Percentiles rank a stretch among this genome's conserved stretches.
These are phyloP conservation scores for Heliocybe sulcata DNA, from an alignment of 1,284 basidiomycete species.

Conservation along the genomic window DNA sequence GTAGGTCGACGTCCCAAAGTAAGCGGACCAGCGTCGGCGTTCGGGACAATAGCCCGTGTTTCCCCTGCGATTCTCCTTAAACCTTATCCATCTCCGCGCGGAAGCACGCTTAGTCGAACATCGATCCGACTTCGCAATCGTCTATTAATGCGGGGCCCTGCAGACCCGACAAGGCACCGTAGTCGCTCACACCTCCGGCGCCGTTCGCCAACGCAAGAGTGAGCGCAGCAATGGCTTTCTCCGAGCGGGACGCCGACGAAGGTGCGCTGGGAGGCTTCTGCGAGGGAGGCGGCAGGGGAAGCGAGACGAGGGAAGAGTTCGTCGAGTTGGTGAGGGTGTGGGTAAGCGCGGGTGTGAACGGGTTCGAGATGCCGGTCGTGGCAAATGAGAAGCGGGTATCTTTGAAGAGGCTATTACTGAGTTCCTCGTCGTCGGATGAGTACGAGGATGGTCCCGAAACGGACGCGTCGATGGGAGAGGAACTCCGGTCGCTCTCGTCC, in stretches of 20 bases:
- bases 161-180: conserved; percentile 15
- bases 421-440: conserved; percentile 19
- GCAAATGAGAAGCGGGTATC: conserved; percentile 12
- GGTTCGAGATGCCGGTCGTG: conserved; percentile 6
- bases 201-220: conserved; percentile 61
- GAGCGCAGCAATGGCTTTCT: conserved; percentile 57
- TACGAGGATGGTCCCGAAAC: conserved; percentile 19
- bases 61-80: neutral
- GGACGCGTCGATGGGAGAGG: conserved; percentile 19
- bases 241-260: conserved; percentile 31
- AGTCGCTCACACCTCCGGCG: conserved; percentile 61
- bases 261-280: conserved; percentile 7
- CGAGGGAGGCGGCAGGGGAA: conserved; percentile 15
- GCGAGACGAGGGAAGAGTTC: conserved; percentile 26
- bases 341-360: conserved; percentile 19
- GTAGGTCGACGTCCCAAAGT: neutral
- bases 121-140: conserved; percentile 1
- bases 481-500: conserved; percentile 19
- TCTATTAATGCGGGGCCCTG: neutral
- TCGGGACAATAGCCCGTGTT: neutral
- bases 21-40: neutral
- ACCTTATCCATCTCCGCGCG: no score
- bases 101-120: neutral
- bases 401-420: neutral
- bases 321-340: conserved; percentile 23